Evolutionary conservation across 306 rosid genomes (phyloP).

Genomic region (Rosa lucieae): DNA sequence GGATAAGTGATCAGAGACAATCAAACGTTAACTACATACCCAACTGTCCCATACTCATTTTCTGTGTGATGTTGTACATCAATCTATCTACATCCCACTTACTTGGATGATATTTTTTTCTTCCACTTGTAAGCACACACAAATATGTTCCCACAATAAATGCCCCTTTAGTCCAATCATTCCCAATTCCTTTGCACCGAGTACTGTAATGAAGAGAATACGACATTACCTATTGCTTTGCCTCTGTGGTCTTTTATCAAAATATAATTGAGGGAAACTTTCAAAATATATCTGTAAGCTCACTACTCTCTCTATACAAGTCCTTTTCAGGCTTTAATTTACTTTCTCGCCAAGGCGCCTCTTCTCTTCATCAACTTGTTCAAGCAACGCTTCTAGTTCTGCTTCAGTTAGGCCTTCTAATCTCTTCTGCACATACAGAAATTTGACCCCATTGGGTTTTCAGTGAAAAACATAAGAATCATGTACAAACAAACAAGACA

Average conservation of each 20-base stretch:
- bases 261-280: neutral
- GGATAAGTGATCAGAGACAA: neutral
- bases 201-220: neutral
- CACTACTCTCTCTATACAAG: constrained; percentile 14
- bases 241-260: neutral
- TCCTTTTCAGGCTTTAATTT: constrained; percentile 15
- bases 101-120: neutral
- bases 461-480: constrained; percentile 1
- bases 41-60: neutral
- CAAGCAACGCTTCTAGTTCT: constrained; percentile 78
- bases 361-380: constrained; percentile 97
- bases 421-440: constrained; percentile 77
- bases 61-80: neutral
- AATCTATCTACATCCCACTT: neutral
- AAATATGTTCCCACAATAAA: neutral
- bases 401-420: constrained; percentile 94
- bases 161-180: neutral
- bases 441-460: constrained; percentile 7
- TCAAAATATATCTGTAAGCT: neutral
- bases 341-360: constrained; percentile 52
- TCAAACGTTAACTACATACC: neutral
- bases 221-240: neutral
- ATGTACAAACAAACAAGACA: neutral
- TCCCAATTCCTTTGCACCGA: neutral
- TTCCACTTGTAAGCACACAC: neutral